Evolutionary conservation across 192 early-diverging fungal species (phyloP), one percentile per base, ranked within the genome.

Genomic region (Anaeromyces robustus): DNA sequence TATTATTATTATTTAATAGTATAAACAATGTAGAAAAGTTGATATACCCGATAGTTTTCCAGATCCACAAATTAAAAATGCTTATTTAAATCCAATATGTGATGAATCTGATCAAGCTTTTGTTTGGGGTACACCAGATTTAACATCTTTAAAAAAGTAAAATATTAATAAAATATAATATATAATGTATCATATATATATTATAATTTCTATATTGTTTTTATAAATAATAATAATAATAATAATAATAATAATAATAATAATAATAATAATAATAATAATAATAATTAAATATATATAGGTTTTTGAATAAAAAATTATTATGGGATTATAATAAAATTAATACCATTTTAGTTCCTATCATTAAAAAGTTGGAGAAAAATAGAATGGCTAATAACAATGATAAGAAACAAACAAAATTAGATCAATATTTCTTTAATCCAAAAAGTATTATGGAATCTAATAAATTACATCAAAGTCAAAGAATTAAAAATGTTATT

Each of bases 41-140:
- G 87, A 92, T 26, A 80, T 99, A 3, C 92, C 96, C 0, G 85
- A 86, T 0, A 83, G 83, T 18, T 99, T 99, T 81, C 98, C 97
- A 14, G 90, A 94, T 82, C 85, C 87, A 22, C 88, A 87, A 43
- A 91, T 98, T 1, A 85, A 85, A 28, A 89, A 91, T 17, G 96
- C 97, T 0, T 99, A 98, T 83, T 82, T 91, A 30, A 80, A 89
- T 28, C 98, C 98, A 0, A 80, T 88, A 32, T 94, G 98, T 2
- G 92, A 96, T 82, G 83, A 84, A 2, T 90, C 90, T 16, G 77
- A 79, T 26, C 79, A 85, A 32, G 78, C 84, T 77, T 94, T 95
- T 82, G 77, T 87, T 80, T 96, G 94, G 94, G 93, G 92, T 0
- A 82, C 87, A 30, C 92, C 94, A 29, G 87, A 94, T 80, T 29